These are phyloP conservation scores for Cinnamomum chago DNA, from an alignment of 164 flowering plant species.

Conservation along the genomic window DNA sequence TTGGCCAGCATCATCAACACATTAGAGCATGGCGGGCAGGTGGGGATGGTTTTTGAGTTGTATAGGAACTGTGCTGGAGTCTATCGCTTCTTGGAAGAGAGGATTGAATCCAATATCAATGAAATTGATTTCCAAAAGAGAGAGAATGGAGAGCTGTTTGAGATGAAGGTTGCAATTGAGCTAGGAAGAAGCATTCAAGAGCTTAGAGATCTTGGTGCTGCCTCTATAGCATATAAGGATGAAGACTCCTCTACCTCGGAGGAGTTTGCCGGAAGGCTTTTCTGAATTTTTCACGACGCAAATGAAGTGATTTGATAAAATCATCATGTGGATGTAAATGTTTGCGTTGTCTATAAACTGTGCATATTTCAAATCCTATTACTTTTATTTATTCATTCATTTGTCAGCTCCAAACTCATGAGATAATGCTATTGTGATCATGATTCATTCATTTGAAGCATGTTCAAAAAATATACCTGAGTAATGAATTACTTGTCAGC, in stretches of 20 bases:
- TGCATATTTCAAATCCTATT: no score
- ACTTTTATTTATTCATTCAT: no score
- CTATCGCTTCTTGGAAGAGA: conserved; percentile 30
- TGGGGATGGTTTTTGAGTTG: conserved; percentile 59
- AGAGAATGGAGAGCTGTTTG: conserved; percentile 52
- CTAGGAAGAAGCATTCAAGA: conserved; percentile 44
- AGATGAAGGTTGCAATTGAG: conserved; percentile 43
- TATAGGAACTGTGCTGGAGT: conserved; percentile 38
- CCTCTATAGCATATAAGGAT: not conserved
- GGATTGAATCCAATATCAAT: conserved; percentile 21
- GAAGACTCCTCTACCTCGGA: no score
- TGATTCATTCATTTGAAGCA: not conserved
- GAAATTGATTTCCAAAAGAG: conserved; percentile 20
- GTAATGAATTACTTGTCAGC: no score
- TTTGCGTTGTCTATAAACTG: not conserved
- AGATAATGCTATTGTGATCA: no score
- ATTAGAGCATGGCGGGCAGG: conserved; percentile 56
- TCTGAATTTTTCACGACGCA: conserved; percentile 11
- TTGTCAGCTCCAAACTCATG: no score
- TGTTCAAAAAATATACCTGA: no score
- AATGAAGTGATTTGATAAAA: no score
- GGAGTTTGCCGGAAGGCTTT: conserved; percentile 47
- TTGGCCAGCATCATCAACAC: conserved; percentile 45
- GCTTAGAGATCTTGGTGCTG: conserved; percentile 24
- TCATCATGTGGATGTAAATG: no score